phyloP scores from a whole-genome alignment of 2,329 filamentous ascomycete species.

The Cordyceps tenuipes region DNA sequence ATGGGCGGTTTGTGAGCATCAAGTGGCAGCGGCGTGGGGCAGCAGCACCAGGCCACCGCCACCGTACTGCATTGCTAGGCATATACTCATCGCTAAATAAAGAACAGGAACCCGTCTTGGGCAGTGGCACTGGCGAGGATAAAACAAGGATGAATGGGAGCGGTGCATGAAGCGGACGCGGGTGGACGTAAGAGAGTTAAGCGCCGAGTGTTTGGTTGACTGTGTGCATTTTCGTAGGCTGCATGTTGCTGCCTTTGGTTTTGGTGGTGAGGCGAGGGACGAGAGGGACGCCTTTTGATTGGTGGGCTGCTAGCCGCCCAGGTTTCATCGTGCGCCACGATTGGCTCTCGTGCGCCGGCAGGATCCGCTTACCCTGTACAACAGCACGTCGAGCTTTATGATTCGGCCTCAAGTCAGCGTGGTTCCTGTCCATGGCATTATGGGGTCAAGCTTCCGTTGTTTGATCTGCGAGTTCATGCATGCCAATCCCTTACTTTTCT shows the following conservation, averaged over 20 bases:
- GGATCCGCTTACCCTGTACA: neutral
- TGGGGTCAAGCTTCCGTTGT: too few species aligned
- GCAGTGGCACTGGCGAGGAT: neutral
- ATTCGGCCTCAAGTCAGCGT: too few species aligned
- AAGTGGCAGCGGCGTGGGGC: slow-evolving; percentile 6
- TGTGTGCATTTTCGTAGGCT: too few species aligned
- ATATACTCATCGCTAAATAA: slow-evolving; percentile 2
- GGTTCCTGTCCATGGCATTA: too few species aligned
- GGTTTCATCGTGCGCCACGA: neutral
- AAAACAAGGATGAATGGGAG: neutral
- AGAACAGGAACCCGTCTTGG: neutral
- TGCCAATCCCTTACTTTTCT: too few species aligned
- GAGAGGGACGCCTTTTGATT: neutral
- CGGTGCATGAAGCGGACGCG: neutral
- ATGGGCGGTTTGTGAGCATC: neutral
- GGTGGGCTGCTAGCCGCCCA: slow-evolving; percentile 7
- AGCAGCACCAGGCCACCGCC: neutral
- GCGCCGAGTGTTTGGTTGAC: neutral
- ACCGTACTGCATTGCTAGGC: neutral
- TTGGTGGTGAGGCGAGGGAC: neutral
- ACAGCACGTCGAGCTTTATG: neutral
- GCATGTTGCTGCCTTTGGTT: neutral
- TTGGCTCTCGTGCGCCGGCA: neutral
- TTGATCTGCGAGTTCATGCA: too few species aligned
- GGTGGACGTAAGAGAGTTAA: neutral